These are phyloP conservation scores for Infundibulicybe gibba DNA, from an alignment of 768 basidiomycete species.

Conservation along the genomic window DNA sequence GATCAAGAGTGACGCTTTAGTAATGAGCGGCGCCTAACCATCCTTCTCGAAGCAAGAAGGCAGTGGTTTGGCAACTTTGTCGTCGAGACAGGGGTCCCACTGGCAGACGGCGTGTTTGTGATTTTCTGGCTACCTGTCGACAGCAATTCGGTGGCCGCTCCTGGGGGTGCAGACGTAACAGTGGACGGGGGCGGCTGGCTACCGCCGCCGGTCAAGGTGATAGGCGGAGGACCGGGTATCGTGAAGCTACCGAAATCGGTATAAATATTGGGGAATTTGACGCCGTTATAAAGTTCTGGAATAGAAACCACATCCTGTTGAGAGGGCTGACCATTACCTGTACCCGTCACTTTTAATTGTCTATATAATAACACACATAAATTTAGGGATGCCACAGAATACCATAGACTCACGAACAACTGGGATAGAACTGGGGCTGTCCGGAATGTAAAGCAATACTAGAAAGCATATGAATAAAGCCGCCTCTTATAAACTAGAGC, in stretches of 20 bases:
- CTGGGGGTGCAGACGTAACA: conserved; percentile 7
- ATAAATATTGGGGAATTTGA: conserved; percentile 33
- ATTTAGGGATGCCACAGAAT: neutral
- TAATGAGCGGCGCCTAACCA: conserved; percentile 11
- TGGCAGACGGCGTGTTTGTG: conserved; percentile 6
- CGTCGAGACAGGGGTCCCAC: conserved; percentile 26
- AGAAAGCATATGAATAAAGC: conserved; percentile 4
- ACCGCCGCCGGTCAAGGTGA: conserved; percentile 22
- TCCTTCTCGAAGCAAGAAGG: conserved; percentile 19
- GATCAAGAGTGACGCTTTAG: neutral
- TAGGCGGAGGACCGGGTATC: conserved; percentile 32
- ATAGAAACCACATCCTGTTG: conserved; percentile 29
- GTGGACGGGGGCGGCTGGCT: conserved; percentile 9
- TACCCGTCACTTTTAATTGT: conserved; percentile 32
- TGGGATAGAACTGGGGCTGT: conserved; percentile 43
- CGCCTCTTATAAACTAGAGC: conserved; percentile 6
- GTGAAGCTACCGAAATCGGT: conserved; percentile 26
- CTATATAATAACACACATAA: conserved; percentile 9
- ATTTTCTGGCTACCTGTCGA: conserved; percentile 1
- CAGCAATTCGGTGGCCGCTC: conserved; percentile 3
- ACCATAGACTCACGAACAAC: conserved; percentile 38
- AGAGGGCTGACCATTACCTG: conserved; percentile 31
- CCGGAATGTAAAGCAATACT: conserved; percentile 44
- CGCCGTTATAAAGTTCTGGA: conserved; percentile 27
- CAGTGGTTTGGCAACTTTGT: conserved; percentile 15